Conservation (phyloP, 257 asterid species). For the Gentiana dahurica region DNA sequence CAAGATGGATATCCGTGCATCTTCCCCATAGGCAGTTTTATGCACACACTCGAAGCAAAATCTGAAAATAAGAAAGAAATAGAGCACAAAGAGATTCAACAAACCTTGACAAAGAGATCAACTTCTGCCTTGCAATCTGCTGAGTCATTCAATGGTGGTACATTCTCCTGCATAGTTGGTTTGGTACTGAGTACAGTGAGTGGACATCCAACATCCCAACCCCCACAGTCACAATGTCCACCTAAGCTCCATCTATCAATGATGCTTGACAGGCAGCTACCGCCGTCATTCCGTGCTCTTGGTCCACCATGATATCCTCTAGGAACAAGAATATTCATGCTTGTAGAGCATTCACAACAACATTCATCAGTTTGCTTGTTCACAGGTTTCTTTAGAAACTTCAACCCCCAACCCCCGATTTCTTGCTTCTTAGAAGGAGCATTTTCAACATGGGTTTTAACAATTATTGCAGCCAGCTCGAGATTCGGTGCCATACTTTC, state of each 20-base stretch:
- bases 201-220: slow-evolving; percentile 94
- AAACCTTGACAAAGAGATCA: slow-evolving; percentile 71
- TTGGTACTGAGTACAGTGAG: slow-evolving; percentile 41
- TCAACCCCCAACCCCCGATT: slow-evolving; percentile 89
- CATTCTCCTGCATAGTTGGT: slow-evolving; percentile 16
- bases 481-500: slow-evolving; percentile 36
- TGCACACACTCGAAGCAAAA: no score
- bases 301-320: slow-evolving; percentile 88
- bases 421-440: slow-evolving; percentile 28
- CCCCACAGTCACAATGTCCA: slow-evolving; percentile 90
- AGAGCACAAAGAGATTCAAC: slow-evolving; percentile 1
- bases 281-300: slow-evolving; percentile 42
- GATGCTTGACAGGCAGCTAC: slow-evolving; percentile 55
- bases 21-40: no score
- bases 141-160: slow-evolving; percentile 16
- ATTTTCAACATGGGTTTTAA: slow-evolving; percentile 33
- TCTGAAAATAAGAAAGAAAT: background rate
- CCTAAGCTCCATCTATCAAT: slow-evolving; percentile 69
- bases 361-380: slow-evolving; percentile 11
- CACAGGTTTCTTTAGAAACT: slow-evolving; percentile 49
- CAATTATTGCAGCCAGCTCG: slow-evolving; percentile 73
- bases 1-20: no score
- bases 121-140: slow-evolving; percentile 44
- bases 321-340: slow-evolving; percentile 56
- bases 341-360: slow-evolving; percentile 49